Conservation (phyloP, 768 basidiomycete species). For the Trametes elegans region DNA sequence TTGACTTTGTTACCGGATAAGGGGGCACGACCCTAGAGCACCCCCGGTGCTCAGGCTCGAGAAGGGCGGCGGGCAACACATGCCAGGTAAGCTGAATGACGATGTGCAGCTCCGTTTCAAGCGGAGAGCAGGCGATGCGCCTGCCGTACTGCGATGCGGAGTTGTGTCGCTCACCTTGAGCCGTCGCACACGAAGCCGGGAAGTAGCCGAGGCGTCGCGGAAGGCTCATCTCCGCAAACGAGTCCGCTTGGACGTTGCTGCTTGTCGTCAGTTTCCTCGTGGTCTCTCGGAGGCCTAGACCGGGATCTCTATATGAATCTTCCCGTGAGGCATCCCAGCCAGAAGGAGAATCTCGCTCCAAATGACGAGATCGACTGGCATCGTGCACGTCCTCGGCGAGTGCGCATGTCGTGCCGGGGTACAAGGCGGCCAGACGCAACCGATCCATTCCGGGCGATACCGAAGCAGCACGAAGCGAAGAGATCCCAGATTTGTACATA, state of each 20-base stretch:
- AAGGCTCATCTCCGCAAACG: neutral
- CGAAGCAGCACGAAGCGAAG: neutral
- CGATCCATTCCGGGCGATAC: neutral
- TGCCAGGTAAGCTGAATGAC: slow-evolving; percentile 9
- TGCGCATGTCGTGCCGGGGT: slow-evolving; percentile 11
- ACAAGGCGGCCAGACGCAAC: neutral
- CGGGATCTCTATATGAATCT: slow-evolving; percentile 4
- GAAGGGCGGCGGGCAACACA: slow-evolving; percentile 13
- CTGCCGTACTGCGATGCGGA: too few relatives aligned
- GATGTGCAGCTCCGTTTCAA: slow-evolving; percentile 6
- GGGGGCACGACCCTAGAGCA: slow-evolving; percentile 14
- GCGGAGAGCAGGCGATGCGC: slow-evolving; percentile 5
- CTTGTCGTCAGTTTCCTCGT: slow-evolving; percentile 14
- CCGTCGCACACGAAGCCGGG: slow-evolving; percentile 4
- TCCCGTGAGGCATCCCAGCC: neutral
- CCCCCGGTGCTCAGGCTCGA: neutral
- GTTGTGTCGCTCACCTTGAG: neutral
- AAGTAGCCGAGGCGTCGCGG: slow-evolving; percentile 16
- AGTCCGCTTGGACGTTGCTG: slow-evolving; percentile 11
- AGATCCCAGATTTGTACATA: slow-evolving; percentile 11
- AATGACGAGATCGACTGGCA: slow-evolving; percentile 1
- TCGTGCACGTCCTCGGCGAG: slow-evolving; percentile 4
- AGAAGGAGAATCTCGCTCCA: slow-evolving; percentile 2
- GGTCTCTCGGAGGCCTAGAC: slow-evolving; percentile 8
- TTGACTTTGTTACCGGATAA: slow-evolving; percentile 2